These are phyloP conservation scores for Raddia distichophylla DNA, from an alignment of 176 grass and related monocot species.

Conservation along the genomic window DNA sequence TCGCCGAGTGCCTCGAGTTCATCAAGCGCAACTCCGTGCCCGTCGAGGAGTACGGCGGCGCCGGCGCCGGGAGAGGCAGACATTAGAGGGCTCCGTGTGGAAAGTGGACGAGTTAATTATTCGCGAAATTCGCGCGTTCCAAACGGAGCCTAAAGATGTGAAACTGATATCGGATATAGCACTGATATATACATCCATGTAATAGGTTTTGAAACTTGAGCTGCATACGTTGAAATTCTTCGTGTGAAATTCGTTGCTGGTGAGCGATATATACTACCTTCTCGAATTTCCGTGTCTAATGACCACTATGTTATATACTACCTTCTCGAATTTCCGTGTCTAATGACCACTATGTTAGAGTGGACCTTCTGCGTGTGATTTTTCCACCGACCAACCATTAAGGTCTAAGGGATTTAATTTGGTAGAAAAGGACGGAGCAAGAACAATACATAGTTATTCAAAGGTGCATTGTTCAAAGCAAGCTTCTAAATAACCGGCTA, in stretches of 20 bases:
- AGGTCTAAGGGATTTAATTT: not conserved
- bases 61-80: conserved; percentile 26
- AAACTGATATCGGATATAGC: not conserved
- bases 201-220: conserved; percentile 9
- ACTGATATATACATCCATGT: not conserved
- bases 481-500: too few species aligned
- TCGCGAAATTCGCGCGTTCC: not conserved
- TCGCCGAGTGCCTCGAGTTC: conserved; percentile 92
- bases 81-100: not conserved
- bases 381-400: not conserved
- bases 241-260: not conserved
- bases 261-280: not conserved
- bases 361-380: not conserved
- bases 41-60: conserved; percentile 45
- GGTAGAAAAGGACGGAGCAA: conserved; percentile 11
- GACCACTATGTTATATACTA: too few species aligned
- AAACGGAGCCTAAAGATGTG: conserved; percentile 8
- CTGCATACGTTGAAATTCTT: conserved; percentile 32
- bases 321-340: not conserved
- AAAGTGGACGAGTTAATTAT: not conserved
- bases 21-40: conserved; percentile 79
- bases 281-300: not conserved
- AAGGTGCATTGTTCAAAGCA: not conserved
- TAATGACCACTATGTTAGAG: not conserved
- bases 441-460: conserved; percentile 29